Evolutionary conservation across 179 eudicot genomes (phyloP).

Genomic region (Heliamphora pulchella): DNA sequence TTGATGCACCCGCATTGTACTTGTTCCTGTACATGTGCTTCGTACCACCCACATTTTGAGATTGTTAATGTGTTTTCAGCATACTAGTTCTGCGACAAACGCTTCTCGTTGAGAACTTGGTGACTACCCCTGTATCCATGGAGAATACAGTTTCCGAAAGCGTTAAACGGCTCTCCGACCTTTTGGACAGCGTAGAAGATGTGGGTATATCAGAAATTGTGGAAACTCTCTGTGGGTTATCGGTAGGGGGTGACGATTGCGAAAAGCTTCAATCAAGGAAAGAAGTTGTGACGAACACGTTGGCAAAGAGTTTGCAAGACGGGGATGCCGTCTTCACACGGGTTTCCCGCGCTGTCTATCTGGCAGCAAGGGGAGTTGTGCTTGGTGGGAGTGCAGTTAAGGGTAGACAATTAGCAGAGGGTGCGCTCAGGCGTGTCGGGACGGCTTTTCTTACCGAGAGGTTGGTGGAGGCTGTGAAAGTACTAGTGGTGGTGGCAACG

Average conservation of each 20-base stretch:
- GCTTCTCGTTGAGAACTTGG: constrained; percentile 45
- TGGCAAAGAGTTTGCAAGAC: constrained; percentile 44
- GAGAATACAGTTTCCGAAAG: constrained; percentile 41
- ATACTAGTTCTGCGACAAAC: constrained; percentile 72
- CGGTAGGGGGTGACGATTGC: constrained; percentile 17
- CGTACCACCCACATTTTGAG: no score
- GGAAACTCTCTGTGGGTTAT: constrained; percentile 22
- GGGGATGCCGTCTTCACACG: constrained; percentile 37
- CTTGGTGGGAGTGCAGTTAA: constrained; percentile 30
- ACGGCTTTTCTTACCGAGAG: constrained; percentile 23
- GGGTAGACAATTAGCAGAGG: constrained; percentile 36
- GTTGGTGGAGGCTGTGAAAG: constrained; percentile 23
- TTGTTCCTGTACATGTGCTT: no score
- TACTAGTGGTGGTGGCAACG: constrained; percentile 27
- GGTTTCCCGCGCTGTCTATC: constrained; percentile 41
- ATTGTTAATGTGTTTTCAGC: constrained; percentile 30
- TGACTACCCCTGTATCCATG: constrained; percentile 38
- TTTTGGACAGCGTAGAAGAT: constrained; percentile 42
- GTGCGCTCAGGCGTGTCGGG: constrained; percentile 32
- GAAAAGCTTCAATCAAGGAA: constrained; percentile 24
- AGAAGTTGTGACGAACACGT: constrained; percentile 33
- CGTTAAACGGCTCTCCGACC: constrained; percentile 37
- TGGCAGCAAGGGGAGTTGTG: constrained; percentile 40
- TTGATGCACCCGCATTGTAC: no score
- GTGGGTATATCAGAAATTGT: constrained; percentile 63